Evolutionary conservation across 2,329 filamentous ascomycete species (phyloP), one percentile per base, ranked within the genome.

Genomic region (Fusarium pilosicola): DNA sequence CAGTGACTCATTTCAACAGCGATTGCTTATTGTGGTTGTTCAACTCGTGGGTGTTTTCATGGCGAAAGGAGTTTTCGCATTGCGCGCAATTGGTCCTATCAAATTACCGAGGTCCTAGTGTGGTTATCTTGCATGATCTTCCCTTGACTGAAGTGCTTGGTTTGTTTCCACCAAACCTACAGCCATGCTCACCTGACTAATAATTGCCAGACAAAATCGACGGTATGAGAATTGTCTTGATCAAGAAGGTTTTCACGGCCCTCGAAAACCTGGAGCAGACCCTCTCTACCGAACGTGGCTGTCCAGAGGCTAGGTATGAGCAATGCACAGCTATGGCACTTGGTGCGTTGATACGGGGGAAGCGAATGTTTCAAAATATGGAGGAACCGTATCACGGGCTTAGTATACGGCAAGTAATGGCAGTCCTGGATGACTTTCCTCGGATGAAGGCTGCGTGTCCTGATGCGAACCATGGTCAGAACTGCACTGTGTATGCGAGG

Each of bases 161-260:
- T 56, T 6, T 2, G 54, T n/a, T 24, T 11, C n/a, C 22, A 17
- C 6, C 10, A 13, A 14, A 32, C 14, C 6, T 7, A 6, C 32
- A 12, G 20, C 28, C 8, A 15, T 5, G 3, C 11, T 20, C 17
- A 18, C 14, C 24, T 36, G 11, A 56, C 34, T 24, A 5, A 18
- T 3, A 1, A 20, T 20, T 22, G 12, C 13, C 7, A 45, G 39
- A 26, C 4, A 26, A 34, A 17, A 22, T 32, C 0, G 28, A 57
- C 13, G 30, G n/a, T 0, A 24, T 45, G 28, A 34, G 54, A 17
- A n/a, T 32, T 1, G 1, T 9, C 1, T 8, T 34, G 28, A 45
- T 57, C 0, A 22, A 45, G n/a, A 41, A 57, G 9, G 6, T 44
- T 6, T 24, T 57, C 9, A 22, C 38, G 2, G 28, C 28, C 14